Evolutionary conservation across 2,329 filamentous ascomycete species (phyloP).

Genomic region (Colletotrichum siamense): DNA sequence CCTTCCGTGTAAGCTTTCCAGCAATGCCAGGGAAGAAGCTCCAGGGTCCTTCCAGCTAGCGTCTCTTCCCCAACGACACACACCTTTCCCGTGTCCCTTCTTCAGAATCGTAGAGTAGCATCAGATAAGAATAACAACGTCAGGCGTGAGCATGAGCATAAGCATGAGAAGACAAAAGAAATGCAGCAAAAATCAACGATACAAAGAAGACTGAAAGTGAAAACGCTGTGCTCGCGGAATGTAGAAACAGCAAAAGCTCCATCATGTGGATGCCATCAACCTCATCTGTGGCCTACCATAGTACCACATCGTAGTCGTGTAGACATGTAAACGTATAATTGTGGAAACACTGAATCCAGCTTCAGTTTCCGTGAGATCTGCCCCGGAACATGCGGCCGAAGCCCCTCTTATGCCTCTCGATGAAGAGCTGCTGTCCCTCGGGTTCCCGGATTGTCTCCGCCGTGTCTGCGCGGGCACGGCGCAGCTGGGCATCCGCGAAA

Average conservation of each 20-base stretch:
- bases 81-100: not conserved
- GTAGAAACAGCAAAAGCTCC: not conserved
- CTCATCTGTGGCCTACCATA: not conserved
- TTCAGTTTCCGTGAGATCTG: not conserved
- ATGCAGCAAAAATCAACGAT: not conserved
- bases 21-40: not conserved
- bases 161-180: not conserved
- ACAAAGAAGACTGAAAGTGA: not conserved
- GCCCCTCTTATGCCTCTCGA: slow-evolving; percentile 15
- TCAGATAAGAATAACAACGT: not conserved
- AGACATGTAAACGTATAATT: not conserved
- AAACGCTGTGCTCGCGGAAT: not conserved
- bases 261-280: not conserved
- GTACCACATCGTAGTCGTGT: not conserved
- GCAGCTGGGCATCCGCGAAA: slow-evolving; percentile 16
- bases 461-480: slow-evolving; percentile 12
- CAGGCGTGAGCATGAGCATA: not conserved
- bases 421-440: slow-evolving; percentile 9
- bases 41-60: not conserved
- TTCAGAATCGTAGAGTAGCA: not conserved
- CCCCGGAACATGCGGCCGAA: slow-evolving; percentile 24
- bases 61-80: not conserved
- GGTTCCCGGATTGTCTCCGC: slow-evolving; percentile 2
- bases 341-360: not conserved
- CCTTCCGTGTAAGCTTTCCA: not conserved